Evolutionary conservation across 2,329 filamentous ascomycete species (phyloP).

Genomic region (Acephala macrosclerotiorum): DNA sequence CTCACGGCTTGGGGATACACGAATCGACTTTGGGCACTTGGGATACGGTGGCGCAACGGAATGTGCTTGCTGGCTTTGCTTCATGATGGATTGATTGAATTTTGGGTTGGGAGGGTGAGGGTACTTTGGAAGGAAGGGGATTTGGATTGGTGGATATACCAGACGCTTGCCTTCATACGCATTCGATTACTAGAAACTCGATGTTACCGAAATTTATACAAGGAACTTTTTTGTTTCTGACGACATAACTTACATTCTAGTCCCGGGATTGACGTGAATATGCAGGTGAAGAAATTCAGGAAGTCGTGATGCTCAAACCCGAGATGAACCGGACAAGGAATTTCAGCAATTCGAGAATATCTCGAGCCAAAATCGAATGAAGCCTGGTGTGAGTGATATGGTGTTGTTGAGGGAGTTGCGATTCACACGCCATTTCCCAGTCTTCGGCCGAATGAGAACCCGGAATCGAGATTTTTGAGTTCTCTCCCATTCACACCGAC

Average conservation of each 20-base stretch:
- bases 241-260: neutral
- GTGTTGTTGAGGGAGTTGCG: neutral
- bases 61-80: conserved; percentile 9
- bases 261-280: neutral
- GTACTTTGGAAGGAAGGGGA: neutral
- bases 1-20: conserved; percentile 30
- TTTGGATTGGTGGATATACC: conserved; percentile 10
- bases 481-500: conserved; percentile 1
- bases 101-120: conserved; percentile 9
- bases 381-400: too few relatives aligned
- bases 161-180: conserved; percentile 2
- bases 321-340: too few relatives aligned
- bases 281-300: neutral
- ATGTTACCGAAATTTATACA: neutral
- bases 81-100: conserved; percentile 10
- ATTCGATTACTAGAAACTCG: conserved; percentile 8
- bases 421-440: neutral
- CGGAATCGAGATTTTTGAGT: neutral
- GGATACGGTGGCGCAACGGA: conserved; percentile 26
- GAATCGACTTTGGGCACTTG: conserved; percentile 10
- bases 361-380: too few relatives aligned
- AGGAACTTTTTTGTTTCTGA: neutral
- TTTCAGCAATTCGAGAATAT: too few relatives aligned
- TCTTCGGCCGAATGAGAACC: neutral
- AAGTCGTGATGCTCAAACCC: too few relatives aligned